A percentile compares a stretch with the other conserved stretches of the same genome.
These are phyloP conservation scores for Williopsis jadinii DNA, from an alignment of 1,139 yeast species.

Conservation along the genomic window DNA sequence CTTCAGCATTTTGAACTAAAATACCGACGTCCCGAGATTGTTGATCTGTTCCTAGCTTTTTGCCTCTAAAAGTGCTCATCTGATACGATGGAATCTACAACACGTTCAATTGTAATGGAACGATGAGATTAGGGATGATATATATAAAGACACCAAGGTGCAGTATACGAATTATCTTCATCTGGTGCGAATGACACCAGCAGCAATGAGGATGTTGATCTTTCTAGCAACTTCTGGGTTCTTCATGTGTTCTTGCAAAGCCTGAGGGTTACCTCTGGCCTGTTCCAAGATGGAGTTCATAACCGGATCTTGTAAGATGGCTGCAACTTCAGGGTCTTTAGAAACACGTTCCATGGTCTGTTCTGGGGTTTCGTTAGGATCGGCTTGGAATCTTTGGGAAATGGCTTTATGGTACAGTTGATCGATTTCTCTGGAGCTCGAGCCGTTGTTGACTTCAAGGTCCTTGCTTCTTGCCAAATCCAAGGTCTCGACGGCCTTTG, in stretches of 20 bases:
- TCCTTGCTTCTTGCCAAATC: slow-evolving; percentile 74
- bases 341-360: slow-evolving; percentile 88
- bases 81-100: no score
- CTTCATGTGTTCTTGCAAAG: slow-evolving; percentile 95
- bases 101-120: not conserved
- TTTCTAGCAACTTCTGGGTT: slow-evolving; percentile 90
- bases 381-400: slow-evolving; percentile 69
- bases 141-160: not conserved
- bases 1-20: no score
- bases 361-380: slow-evolving; percentile 90
- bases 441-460: slow-evolving; percentile 51
- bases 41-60: no score
- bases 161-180: slow-evolving; percentile 20
- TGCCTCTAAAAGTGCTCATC: no score
- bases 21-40: no score
- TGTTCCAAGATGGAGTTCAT: slow-evolving; percentile 94
- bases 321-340: slow-evolving; percentile 89
- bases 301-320: slow-evolving; percentile 90
- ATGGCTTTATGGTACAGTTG: slow-evolving; percentile 74
- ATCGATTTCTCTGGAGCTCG: slow-evolving; percentile 70
- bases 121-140: not conserved
- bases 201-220: slow-evolving; percentile 86
- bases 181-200: slow-evolving; percentile 94
- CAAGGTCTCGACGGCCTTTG: slow-evolving; percentile 76
- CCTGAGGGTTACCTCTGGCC: slow-evolving; percentile 94